Evolutionary conservation across 768 basidiomycete genomes (phyloP), one percentile per base, ranked within the genome.

Genomic region (Arthromyces matolae): DNA sequence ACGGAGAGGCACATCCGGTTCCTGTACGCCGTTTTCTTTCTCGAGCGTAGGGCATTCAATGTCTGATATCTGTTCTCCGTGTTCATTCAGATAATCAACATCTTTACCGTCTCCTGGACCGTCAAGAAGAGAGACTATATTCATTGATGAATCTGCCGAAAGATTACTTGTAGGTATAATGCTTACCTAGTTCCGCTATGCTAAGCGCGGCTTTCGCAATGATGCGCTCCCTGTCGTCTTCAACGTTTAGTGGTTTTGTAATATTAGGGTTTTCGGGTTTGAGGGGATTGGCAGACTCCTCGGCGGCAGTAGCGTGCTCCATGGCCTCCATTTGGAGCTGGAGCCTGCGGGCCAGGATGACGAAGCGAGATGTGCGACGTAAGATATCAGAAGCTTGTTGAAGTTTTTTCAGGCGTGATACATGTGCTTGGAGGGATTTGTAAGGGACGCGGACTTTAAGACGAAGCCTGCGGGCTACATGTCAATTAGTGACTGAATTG

Each of bases 201-300:
- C 83, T 93, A 57, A 97, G 70, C n/a, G 94, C 95, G 2, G 95
- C 94, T 65, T 94, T 94, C 2, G 93, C 87, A 58, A 97, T 83
- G 13, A 80, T 80, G 8, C 95, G 76, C 60, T 96, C 94, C 63
- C 83, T 84, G 55, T 91, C 88, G 23, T 90, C 86, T 57, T 86
- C 86, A 27, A 71, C 62, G 23, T 78, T 80, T 45, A 55, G 55
- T 31, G 66, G 58, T 34, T 54, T 48, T 60, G 22, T 47, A 29
- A n/a, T 22, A 43, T 56, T 61, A 24, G 47, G 33, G 10, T 18
- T 33, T 18, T 49, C 49, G 33, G 36, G 25, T 20, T 36, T 38
- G 5, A 55, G 52, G 27, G 59, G 42, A 29, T 48, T 58, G 34
- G 29, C 41, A 9, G 51, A 7, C 33, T 29, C 54, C 52, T 52